phyloP scores from a whole-genome alignment of 73 alveolate genomes.

The Stentor roeselii region DNA sequence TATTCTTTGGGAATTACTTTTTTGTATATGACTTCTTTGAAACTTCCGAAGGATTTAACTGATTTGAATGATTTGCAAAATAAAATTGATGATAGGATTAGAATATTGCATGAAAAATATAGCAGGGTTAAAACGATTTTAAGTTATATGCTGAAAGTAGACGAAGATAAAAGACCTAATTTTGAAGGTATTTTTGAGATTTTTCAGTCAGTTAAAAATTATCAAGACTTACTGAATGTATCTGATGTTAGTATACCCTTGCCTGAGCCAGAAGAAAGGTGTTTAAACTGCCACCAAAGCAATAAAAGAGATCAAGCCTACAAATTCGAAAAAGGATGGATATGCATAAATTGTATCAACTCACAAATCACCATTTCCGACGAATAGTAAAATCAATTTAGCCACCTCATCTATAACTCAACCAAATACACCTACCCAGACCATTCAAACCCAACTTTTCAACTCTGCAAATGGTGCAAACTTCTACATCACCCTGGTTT shows the following conservation, averaged over 20 bases:
- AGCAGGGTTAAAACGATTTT: no score
- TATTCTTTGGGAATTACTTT: constrained; percentile 18
- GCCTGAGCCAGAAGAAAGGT: not conserved
- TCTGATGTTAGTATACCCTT: not conserved
- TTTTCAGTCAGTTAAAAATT: not conserved
- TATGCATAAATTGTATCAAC: no score
- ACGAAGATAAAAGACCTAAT: not conserved
- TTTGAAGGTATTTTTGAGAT: not conserved
- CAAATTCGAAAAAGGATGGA: no score
- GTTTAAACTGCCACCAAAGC: not conserved
- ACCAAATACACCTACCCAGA: not conserved
- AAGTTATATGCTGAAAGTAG: not conserved
- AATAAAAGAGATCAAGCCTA: no score
- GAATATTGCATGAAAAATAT: not conserved
- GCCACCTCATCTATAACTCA: not conserved
- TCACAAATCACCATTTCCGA: no score
- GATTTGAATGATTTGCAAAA: not conserved
- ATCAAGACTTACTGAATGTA: not conserved
- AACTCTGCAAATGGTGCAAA: not conserved
- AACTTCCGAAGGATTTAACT: not conserved
- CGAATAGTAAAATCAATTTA: not conserved
- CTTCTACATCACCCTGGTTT: not conserved
- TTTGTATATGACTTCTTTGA: constrained; percentile 4
- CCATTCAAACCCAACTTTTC: no score
- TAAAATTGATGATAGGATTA: not conserved